Conservation (phyloP, 1,139 yeast genomes). For the Pichia sp. region DNA sequence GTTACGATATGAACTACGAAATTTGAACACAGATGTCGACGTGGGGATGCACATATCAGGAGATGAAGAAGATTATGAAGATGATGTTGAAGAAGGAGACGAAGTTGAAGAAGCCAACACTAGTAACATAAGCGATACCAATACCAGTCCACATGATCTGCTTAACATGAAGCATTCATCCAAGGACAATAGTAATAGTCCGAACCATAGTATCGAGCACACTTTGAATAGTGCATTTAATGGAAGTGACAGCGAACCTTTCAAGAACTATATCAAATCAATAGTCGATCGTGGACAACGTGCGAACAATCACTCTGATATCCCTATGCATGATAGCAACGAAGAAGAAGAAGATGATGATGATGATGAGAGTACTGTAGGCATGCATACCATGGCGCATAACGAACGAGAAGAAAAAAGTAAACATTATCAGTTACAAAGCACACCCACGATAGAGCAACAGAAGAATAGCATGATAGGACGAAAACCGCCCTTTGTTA, state of each 20-base stretch:
- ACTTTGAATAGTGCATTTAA: slow-evolving; percentile 8
- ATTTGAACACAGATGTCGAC: slow-evolving; percentile 15
- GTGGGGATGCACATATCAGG: slow-evolving; percentile 9
- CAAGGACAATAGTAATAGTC: neutral
- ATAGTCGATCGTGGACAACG: slow-evolving; percentile 16
- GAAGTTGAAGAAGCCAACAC: neutral
- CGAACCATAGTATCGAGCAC: slow-evolving; percentile 1
- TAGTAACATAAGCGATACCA: neutral
- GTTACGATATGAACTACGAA: slow-evolving; percentile 16
- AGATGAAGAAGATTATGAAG: slow-evolving; percentile 10
- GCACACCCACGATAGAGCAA: neutral
- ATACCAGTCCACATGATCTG: neutral
- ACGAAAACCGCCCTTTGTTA: neutral
- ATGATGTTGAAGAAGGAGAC: slow-evolving; percentile 4
- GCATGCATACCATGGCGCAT: neutral
- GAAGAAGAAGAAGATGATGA: too few relatives aligned
- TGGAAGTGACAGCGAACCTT: slow-evolving; percentile 19
- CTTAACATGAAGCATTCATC: neutral
- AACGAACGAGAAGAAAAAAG: neutral
- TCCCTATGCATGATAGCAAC: neutral
- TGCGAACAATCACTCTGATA: neutral
- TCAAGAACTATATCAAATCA: slow-evolving; percentile 19
- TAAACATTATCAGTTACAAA: neutral
- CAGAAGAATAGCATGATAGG: neutral
- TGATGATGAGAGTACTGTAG: neutral